phyloP scores from a whole-genome alignment of 1,284 basidiomycete species.

The Puccinia polysora region DNA sequence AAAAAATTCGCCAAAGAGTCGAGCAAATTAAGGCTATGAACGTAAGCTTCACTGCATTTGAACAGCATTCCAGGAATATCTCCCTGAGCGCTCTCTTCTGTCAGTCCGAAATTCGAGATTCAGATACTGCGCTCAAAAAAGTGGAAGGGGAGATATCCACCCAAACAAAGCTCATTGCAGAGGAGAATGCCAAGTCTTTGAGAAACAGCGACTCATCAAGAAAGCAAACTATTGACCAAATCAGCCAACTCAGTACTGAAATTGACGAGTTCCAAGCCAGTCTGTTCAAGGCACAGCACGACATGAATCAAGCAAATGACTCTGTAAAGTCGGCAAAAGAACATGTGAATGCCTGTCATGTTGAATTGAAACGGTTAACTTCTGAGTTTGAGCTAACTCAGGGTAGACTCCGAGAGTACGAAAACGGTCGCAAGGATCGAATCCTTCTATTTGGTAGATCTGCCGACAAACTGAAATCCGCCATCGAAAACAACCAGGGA shows the following conservation, averaged over 20 bases:
- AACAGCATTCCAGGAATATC: not conserved
- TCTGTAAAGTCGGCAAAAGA: not conserved
- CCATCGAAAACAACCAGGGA: slow-evolving; percentile 46
- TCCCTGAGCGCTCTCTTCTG: not conserved
- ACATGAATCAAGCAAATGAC: not conserved
- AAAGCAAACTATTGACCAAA: slow-evolving; percentile 28
- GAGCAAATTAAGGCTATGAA: not conserved
- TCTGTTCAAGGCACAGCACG: not conserved
- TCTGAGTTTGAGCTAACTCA: not conserved
- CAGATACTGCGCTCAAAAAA: not conserved
- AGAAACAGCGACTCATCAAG: slow-evolving; percentile 19
- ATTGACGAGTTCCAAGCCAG: not conserved
- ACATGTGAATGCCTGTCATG: not conserved
- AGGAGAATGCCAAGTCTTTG: slow-evolving; percentile 34
- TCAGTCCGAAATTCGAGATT: slow-evolving; percentile 24
- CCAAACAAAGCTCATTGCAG: slow-evolving; percentile 8
- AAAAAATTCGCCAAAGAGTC: not conserved
- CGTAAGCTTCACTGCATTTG: not conserved
- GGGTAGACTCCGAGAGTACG: not conserved
- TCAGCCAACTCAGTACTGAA: not conserved
- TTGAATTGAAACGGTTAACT: not conserved
- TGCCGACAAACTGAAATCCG: slow-evolving; percentile 48
- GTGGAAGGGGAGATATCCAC: not conserved
- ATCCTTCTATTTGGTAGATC: slow-evolving; percentile 1
- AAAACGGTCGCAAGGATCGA: not conserved